Conservation (phyloP, 176 grass and related monocot species). For the Triticum dicoccoides region DNA sequence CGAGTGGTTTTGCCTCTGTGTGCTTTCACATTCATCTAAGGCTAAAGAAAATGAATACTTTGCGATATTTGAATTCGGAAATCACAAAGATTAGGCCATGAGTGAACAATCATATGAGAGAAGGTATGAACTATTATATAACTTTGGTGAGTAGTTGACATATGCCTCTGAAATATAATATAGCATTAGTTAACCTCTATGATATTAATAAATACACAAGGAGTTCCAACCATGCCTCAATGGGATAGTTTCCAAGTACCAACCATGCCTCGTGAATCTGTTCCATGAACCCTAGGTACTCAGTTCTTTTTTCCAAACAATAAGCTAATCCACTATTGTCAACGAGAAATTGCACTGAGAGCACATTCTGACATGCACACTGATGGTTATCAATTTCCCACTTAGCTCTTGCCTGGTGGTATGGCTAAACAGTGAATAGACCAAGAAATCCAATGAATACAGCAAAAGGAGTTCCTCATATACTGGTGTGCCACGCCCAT, state of each 20-base stretch:
- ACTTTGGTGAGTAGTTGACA: neutral
- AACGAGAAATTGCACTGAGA: neutral
- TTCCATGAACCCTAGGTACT: neutral
- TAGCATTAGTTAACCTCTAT: neutral
- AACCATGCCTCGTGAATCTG: neutral
- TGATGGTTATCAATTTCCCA: neutral
- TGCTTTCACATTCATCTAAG: neutral
- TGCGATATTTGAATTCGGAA: neutral
- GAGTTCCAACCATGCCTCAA: neutral
- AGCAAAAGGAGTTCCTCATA: neutral
- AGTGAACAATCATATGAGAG: too few species aligned
- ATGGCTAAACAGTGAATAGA: neutral
- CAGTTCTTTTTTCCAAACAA: neutral
- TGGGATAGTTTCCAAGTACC: neutral
- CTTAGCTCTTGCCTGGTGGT: neutral
- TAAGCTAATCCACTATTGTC: neutral
- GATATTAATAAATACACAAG: neutral
- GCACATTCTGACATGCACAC: neutral
- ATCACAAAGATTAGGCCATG: neutral
- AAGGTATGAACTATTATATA: too few species aligned
- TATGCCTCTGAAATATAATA: slow-evolving; percentile 6
- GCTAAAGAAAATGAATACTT: neutral
- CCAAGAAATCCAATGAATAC: neutral
- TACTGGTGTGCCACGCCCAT: neutral
- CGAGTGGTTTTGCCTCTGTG: neutral